Conservation (phyloP, 306 rosid genomes). For the Acacia crassicarpa region DNA sequence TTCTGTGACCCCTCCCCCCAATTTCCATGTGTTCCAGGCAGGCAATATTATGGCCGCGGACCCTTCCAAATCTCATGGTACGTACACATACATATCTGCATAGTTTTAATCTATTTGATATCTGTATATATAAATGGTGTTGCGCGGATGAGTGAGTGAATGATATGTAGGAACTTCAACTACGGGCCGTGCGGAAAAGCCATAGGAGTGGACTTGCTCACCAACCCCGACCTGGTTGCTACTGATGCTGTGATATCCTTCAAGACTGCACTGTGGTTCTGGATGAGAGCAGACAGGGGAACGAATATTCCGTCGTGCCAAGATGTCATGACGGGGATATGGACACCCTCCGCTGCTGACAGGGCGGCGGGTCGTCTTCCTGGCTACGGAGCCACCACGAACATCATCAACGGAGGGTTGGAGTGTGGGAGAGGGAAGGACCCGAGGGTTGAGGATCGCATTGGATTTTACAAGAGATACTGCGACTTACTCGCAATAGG, state of each 20-base stretch:
- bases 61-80: constrained; percentile 57
- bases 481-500: constrained; percentile 20
- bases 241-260: constrained; percentile 48
- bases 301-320: constrained; percentile 59
- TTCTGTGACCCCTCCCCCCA: constrained; percentile 23
- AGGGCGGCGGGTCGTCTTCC: constrained; percentile 39
- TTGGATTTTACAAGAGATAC: constrained; percentile 56
- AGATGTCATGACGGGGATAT: constrained; percentile 44
- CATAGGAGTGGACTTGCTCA: constrained; percentile 46
- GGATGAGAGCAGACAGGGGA: constrained; percentile 56
- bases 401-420: constrained; percentile 53
- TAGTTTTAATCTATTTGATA: background rate
- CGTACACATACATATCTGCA: background rate
- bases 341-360: constrained; percentile 51
- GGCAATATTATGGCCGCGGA: constrained; percentile 55
- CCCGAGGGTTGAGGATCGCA: constrained; percentile 35
- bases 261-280: constrained; percentile 72
- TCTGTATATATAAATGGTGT: too few relatives aligned
- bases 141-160: background rate
- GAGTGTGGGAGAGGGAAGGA: constrained; percentile 46
- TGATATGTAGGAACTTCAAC: constrained; percentile 50
- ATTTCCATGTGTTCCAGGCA: constrained; percentile 53
- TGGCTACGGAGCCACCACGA: constrained; percentile 55
- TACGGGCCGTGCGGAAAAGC: constrained; percentile 60
- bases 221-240: constrained; percentile 63